Percentiles rank a stretch among this genome's conserved stretches.
Conservation (phyloP, 192 early-diverging fungal species). For the Piromyces sp. region DNA sequence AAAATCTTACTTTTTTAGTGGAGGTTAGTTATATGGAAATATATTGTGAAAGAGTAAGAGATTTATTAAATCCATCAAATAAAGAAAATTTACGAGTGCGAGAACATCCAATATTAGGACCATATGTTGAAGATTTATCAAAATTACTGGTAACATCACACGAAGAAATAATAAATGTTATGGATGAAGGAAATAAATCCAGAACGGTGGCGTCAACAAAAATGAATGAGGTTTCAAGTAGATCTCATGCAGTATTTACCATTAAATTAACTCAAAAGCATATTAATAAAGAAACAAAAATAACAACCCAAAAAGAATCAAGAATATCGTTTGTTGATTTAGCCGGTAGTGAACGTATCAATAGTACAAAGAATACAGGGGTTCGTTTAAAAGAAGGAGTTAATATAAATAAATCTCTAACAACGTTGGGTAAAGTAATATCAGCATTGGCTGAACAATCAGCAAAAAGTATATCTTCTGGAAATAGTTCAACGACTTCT, state of each 20-base stretch:
- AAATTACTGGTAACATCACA: conserved; percentile 62
- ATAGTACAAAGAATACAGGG: conserved; percentile 69
- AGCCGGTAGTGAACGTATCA: conserved; percentile 82
- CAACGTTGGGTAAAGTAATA: conserved; percentile 85
- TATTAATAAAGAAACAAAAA: conserved; percentile 20
- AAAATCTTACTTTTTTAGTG: conserved; percentile 34
- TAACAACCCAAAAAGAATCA: conserved; percentile 55
- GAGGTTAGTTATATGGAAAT: conserved; percentile 85
- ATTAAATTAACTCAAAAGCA: conserved; percentile 50
- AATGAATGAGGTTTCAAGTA: conserved; percentile 83
- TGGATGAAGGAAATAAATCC: conserved; percentile 69
- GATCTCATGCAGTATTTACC: conserved; percentile 75
- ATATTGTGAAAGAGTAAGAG: conserved; percentile 68
- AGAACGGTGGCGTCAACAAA: conserved; percentile 81
- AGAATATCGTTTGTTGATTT: conserved; percentile 79
- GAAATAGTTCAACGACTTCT: conserved; percentile 3
- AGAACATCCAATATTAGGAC: conserved; percentile 55
- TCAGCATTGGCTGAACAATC: conserved; percentile 54
- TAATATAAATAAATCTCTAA: conserved; percentile 85
- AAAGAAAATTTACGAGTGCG: conserved; percentile 62
- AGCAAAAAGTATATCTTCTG: too few relatives aligned
- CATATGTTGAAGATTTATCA: conserved; percentile 80
- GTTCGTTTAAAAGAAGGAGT: conserved; percentile 74
- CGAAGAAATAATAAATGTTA: conserved; percentile 48
- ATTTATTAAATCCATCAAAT: conserved; percentile 57